Evolutionary conservation across 306 rosid genomes (phyloP).

Genomic region (Rosa rugosa): DNA sequence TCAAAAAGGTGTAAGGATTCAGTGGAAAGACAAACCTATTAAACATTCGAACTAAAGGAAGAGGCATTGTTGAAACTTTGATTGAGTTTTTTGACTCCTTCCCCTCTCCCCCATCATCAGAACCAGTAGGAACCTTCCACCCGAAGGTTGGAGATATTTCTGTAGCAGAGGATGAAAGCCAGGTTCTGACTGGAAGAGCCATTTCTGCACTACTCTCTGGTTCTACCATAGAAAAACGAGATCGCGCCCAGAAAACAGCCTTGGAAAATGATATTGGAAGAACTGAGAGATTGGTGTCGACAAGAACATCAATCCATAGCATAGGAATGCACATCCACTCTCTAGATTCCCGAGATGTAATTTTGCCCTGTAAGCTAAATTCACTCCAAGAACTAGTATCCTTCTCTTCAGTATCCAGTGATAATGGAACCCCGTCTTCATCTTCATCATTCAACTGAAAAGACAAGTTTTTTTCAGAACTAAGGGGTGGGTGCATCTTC

Average conservation of each 20-base stretch:
- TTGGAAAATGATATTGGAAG: slow-evolving; percentile 84
- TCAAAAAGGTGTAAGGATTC: slow-evolving; percentile 16
- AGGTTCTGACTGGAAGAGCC: slow-evolving; percentile 66
- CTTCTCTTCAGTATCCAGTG: slow-evolving; percentile 45
- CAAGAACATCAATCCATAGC: slow-evolving; percentile 85
- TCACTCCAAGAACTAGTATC: slow-evolving; percentile 70
- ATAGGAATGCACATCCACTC: slow-evolving; percentile 97
- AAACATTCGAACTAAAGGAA: slow-evolving; percentile 62
- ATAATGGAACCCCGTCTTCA: slow-evolving; percentile 39
- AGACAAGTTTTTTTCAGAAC: slow-evolving; percentile 35
- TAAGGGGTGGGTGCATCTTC: slow-evolving; percentile 38
- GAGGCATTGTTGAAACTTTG: slow-evolving; percentile 65
- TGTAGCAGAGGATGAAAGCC: slow-evolving; percentile 61
- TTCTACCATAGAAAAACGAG: slow-evolving; percentile 82
- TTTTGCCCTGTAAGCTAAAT: slow-evolving; percentile 59
- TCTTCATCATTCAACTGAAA: slow-evolving; percentile 50
- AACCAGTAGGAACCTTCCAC: slow-evolving; percentile 93
- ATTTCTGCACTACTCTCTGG: slow-evolving; percentile 55
- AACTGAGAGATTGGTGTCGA: slow-evolving; percentile 60
- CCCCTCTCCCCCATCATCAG: slow-evolving; percentile 87
- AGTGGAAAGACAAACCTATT: slow-evolving; percentile 60
- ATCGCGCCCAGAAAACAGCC: slow-evolving; percentile 96
- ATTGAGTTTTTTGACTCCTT: slow-evolving; percentile 70
- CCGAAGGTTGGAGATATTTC: slow-evolving; percentile 73
- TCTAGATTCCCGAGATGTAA: slow-evolving; percentile 58